Evolutionary conservation across 805 yeast genomes (phyloP), one percentile per base, ranked within the genome.

Genomic region (Barnettozyma populi): DNA sequence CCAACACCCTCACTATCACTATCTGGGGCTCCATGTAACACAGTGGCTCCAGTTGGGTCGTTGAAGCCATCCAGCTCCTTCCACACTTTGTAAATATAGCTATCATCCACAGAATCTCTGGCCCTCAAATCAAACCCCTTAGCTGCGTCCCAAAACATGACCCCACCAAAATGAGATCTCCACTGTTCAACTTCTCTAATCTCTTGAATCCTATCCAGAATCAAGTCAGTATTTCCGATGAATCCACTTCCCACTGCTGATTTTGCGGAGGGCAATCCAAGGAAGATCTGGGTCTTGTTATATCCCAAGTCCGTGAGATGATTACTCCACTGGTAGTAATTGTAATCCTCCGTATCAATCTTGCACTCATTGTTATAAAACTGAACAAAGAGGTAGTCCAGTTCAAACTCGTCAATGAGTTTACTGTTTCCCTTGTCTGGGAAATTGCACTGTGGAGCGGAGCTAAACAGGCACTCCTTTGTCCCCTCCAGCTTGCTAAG

Each of bases 61-160:
- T 49, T 41, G 4, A 46, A 32, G 35, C 47, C 53, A 35, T 48
- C 50, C 24, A 59, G 44, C n/a, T 44, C 38, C n/a, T 51, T 36
- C 60, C 61, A 55, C 4, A 56, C 55, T 24, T 52, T 49, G 38
- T 45, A 53, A 25, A 60, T 57, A 41, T 57, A 60, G 40, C 62
- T 56, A 2, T 38, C 41, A 19, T 50, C 55, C 14, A 38, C 36
- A 1, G 71, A 74, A 41, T 64, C 68, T 32, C 64, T 63, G 21
- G 60, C 62, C 24, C 57, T 55, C 55, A 71, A 70, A 41, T 68
- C 57, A 56, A 73, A 77, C 38, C 82, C 90, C 59, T 84, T 85
- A 37, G 90, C 81, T 13, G 95, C 96, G 66, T 89, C 96, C 97
- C 98, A 90, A 51, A 90, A 69, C 75, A 84, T 79, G 59, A 90